Percentiles rank a stretch among this genome's conserved stretches.
phyloP scores from a whole-genome alignment of 306 rosid species.

The Luffa acutangula region DNA sequence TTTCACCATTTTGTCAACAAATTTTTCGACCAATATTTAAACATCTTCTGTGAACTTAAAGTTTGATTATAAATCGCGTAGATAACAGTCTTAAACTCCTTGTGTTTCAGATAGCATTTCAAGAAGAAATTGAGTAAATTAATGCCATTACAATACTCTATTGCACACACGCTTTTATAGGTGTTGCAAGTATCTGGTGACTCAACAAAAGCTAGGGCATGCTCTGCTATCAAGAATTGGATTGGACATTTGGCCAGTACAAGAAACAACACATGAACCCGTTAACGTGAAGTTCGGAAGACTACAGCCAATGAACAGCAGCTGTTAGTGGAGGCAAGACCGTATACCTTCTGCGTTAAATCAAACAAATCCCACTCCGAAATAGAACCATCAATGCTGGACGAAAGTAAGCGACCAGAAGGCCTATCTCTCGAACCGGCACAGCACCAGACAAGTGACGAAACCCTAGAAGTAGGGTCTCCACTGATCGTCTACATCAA shows the following conservation, averaged over 20 bases:
- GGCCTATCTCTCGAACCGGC: slow-evolving; percentile 37
- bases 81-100: neutral
- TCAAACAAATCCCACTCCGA: slow-evolving; percentile 72
- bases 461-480: slow-evolving; percentile 45
- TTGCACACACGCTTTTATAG: neutral
- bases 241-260: neutral
- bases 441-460: slow-evolving; percentile 78
- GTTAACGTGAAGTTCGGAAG: neutral
- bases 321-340: neutral
- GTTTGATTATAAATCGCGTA: neutral
- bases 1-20: neutral
- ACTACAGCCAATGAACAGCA: neutral
- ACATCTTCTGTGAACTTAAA: neutral
- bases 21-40: neutral
- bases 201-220: neutral
- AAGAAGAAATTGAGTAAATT: neutral
- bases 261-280: neutral
- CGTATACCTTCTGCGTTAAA: slow-evolving; percentile 63
- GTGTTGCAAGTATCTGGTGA: neutral
- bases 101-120: neutral
- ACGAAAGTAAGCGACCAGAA: slow-evolving; percentile 67
- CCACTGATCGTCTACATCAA: slow-evolving; percentile 63
- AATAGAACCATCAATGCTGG: slow-evolving; percentile 70
- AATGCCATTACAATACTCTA: neutral
- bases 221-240: neutral